Conservation (phyloP, 2,329 filamentous ascomycete species). For the Venturiaceae sp. region DNA sequence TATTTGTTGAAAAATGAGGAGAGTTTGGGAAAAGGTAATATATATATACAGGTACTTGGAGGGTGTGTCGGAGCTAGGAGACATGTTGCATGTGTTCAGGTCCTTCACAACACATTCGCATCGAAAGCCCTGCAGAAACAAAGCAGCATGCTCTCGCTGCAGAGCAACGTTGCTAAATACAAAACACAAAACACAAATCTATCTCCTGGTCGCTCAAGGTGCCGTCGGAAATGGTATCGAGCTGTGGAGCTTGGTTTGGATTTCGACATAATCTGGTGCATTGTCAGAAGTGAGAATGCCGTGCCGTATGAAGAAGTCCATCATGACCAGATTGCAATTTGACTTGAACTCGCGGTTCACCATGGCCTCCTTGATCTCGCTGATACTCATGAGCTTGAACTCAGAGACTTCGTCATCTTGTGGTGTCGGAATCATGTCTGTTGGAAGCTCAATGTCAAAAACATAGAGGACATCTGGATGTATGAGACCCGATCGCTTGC, state of each 20-base stretch:
- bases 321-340: slow-evolving; percentile 20
- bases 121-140: background rate
- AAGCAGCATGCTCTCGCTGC: background rate
- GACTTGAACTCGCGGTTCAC: slow-evolving; percentile 19
- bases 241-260: slow-evolving; percentile 21
- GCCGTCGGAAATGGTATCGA: slow-evolving; percentile 10
- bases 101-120: background rate
- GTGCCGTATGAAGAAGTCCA: slow-evolving; percentile 24
- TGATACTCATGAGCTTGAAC: slow-evolving; percentile 18
- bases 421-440: slow-evolving; percentile 15
- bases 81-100: background rate
- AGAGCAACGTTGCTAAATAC: background rate
- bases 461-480: slow-evolving; percentile 23
- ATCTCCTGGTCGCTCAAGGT: background rate
- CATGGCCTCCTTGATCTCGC: slow-evolving; percentile 18
- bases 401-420: slow-evolving; percentile 20
- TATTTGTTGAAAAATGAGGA: background rate
- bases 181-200: no score
- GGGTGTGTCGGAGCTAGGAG: background rate
- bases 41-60: background rate
- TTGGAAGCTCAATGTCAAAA: slow-evolving; percentile 22
- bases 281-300: slow-evolving; percentile 20
- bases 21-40: background rate
- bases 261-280: slow-evolving; percentile 19
- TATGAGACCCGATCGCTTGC: slow-evolving; percentile 11